Evolutionary conservation across 495 filamentous ascomycete species (phyloP).

Genomic region (Terfezia boudieri): DNA sequence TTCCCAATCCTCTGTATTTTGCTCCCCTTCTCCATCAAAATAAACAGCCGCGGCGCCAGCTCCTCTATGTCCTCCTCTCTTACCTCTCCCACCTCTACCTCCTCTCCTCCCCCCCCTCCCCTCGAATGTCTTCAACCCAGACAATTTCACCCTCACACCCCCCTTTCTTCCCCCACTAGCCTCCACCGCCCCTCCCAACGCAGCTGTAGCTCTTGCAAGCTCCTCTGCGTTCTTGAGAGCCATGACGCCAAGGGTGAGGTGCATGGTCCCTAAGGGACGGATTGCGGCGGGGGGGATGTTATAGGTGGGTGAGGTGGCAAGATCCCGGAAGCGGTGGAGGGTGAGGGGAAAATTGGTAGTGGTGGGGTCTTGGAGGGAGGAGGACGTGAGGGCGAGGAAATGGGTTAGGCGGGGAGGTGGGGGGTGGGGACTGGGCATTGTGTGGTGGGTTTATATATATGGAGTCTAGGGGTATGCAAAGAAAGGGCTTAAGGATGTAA

Average conservation of each 20-base stretch:
- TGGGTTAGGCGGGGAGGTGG: conserved; percentile 41
- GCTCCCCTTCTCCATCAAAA: no score
- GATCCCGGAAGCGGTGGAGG: conserved; percentile 37
- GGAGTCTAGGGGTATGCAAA: no score
- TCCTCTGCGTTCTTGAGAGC: conserved; percentile 35
- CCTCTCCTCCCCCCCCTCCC: no score
- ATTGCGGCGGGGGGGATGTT: conserved; percentile 37
- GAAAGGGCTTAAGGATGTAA: no score
- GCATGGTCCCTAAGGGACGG: conserved; percentile 57
- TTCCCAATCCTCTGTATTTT: no score
- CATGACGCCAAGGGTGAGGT: conserved; percentile 78
- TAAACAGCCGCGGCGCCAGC: no score
- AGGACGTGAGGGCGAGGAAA: conserved; percentile 49
- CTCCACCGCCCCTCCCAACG: conserved; percentile 21
- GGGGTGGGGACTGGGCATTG: neutral
- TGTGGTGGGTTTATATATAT: no score
- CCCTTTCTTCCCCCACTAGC: neutral
- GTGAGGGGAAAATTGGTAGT: conserved; percentile 35
- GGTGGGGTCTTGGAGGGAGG: conserved; percentile 43
- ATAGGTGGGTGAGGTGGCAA: conserved; percentile 24
- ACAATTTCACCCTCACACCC: no score
- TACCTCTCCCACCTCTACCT: no score
- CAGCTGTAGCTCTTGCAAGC: conserved; percentile 33
- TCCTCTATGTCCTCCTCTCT: no score
- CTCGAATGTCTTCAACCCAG: no score